Conservation (phyloP, 1,284 basidiomycete species). For the Apiotrichum montevideense region DNA sequence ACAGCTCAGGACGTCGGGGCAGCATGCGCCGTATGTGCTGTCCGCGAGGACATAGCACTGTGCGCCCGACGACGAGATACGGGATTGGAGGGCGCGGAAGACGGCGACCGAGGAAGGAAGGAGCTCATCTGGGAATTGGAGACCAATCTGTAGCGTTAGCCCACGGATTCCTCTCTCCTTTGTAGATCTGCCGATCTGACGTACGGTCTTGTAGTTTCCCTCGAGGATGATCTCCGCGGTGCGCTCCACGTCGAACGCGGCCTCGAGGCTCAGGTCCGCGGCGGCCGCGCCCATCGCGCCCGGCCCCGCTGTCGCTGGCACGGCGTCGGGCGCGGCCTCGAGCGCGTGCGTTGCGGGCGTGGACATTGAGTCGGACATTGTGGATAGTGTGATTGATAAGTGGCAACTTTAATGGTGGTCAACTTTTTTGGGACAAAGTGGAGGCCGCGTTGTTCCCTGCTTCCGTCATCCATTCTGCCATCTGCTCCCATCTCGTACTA, state of each 20-base stretch:
- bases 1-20: slow-evolving; percentile 92
- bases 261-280: slow-evolving; percentile 29
- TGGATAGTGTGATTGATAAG: background rate
- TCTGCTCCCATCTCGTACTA: no score
- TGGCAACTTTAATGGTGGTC: background rate
- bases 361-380: slow-evolving; percentile 42
- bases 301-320: slow-evolving; percentile 22
- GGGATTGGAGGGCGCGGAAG: slow-evolving; percentile 62
- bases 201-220: slow-evolving; percentile 46
- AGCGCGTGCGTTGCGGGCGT: slow-evolving; percentile 44
- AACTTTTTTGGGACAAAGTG: background rate
- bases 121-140: slow-evolving; percentile 95
- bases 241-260: slow-evolving; percentile 47
- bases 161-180: background rate
- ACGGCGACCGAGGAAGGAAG: slow-evolving; percentile 80
- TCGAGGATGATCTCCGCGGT: slow-evolving; percentile 42
- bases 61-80: slow-evolving; percentile 47
- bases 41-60: slow-evolving; percentile 88
- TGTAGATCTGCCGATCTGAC: slow-evolving; percentile 5
- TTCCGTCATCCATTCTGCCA: no score
- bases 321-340: slow-evolving; percentile 26
- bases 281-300: slow-evolving; percentile 31
- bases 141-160: slow-evolving; percentile 58
- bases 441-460: no score
- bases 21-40: slow-evolving; percentile 96